A percentile compares a stretch with the other conserved stretches of the same genome.
phyloP scores from a whole-genome alignment of 345 rosid genomes.

The Syzygium jambos region DNA sequence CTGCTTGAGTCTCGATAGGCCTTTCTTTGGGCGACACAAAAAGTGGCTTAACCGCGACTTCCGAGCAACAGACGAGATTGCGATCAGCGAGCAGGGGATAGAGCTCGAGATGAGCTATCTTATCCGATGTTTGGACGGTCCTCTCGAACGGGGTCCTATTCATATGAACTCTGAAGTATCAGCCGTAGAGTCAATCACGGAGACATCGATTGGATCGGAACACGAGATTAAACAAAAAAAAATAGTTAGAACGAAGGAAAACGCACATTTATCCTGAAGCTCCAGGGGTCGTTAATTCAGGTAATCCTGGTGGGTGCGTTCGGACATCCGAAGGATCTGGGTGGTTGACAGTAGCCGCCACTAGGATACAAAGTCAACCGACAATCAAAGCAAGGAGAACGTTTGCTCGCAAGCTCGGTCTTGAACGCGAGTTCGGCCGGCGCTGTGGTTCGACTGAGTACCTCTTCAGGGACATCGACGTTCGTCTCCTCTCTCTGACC shows the following conservation, averaged over 20 bases:
- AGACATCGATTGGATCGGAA: not conserved
- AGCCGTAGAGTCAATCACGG: not conserved
- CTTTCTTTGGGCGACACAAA: too few species aligned
- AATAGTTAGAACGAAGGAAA: not conserved
- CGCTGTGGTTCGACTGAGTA: not conserved
- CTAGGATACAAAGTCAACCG: not conserved
- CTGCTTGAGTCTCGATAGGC: too few species aligned
- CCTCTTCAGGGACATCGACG: not conserved
- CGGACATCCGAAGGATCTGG: not conserved
- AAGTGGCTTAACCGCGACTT: accelerated
- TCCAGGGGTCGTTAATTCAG: constrained; percentile 3
- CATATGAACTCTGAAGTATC: not conserved
- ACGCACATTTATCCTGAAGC: not conserved
- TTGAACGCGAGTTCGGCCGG: not conserved
- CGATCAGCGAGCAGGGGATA: too few species aligned
- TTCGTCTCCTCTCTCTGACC: not conserved
- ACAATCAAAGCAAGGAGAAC: not conserved
- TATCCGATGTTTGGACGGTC: not conserved
- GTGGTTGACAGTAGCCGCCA: not conserved
- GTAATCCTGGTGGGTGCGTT: not conserved
- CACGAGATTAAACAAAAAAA: not conserved
- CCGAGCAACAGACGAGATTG: accelerated
- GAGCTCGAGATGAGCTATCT: not conserved
- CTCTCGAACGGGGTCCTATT: not conserved
- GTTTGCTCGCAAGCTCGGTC: not conserved